A percentile compares a stretch with the other conserved stretches of the same genome.
Conservation (phyloP, 2,329 filamentous ascomycete species). For the Dactylellina leptospora region DNA sequence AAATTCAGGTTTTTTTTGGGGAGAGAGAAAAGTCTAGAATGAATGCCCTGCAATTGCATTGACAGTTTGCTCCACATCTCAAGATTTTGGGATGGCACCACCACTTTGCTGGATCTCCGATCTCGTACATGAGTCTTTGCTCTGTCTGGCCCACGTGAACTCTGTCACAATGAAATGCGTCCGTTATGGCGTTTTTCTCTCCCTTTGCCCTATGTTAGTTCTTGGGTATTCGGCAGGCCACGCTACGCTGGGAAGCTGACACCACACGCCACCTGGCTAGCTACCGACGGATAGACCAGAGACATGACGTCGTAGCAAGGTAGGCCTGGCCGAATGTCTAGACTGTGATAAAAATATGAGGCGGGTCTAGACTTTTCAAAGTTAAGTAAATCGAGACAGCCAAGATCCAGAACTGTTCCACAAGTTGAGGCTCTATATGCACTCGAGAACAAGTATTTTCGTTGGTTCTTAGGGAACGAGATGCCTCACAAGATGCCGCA, state of each 20-base stretch:
- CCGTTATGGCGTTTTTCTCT: neutral
- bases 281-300: neutral
- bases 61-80: neutral
- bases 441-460: too few species aligned
- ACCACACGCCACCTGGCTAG: neutral
- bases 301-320: neutral
- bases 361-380: neutral
- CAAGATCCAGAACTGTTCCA: too few species aligned
- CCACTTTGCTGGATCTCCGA: conserved; percentile 10
- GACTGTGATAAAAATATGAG: neutral
- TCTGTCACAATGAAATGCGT: neutral
- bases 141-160: neutral
- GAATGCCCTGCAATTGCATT: neutral
- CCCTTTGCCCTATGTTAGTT: neutral
- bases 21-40: neutral
- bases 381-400: too few species aligned
- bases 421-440: too few species aligned
- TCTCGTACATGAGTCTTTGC: conserved; percentile 6
- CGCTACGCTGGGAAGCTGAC: neutral
- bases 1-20: neutral
- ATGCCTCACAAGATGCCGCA: conserved; percentile 11
- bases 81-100: neutral
- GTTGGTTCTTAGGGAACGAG: too few species aligned
- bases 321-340: neutral
- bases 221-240: neutral